phyloP scores from a whole-genome alignment of 208 protist species.

The Crithidia brevicula region DNA sequence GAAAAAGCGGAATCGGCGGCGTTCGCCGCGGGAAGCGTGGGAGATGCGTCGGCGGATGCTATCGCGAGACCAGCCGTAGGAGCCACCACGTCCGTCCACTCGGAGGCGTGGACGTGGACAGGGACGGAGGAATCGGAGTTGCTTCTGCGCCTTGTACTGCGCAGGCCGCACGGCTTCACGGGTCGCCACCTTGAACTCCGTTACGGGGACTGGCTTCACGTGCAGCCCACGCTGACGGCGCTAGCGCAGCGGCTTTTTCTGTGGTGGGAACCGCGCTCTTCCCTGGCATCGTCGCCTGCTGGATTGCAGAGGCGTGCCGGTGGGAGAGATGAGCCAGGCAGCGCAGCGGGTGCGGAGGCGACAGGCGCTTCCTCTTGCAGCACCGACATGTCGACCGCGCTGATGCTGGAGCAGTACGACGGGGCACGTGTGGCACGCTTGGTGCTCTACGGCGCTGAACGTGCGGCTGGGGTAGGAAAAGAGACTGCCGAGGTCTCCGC shows the following conservation, averaged over 20 bases:
- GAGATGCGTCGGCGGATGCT: too few species aligned
- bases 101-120: constrained; percentile 10
- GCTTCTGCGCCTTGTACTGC: constrained; percentile 59
- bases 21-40: too few species aligned
- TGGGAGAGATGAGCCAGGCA: too few species aligned
- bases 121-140: constrained; percentile 57
- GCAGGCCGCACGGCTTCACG: constrained; percentile 43
- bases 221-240: constrained; percentile 40
- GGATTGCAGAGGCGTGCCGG: too few species aligned
- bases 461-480: neutral
- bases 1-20: neutral
- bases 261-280: too few species aligned
- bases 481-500: neutral
- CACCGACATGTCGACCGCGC: neutral
- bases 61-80: too few species aligned
- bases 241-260: constrained; percentile 23
- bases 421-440: constrained; percentile 31
- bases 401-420: constrained; percentile 36
- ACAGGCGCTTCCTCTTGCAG: neutral
- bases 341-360: neutral
- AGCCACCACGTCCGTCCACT: neutral
- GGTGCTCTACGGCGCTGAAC: constrained; percentile 5
- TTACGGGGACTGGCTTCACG: constrained; percentile 61
- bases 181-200: constrained; percentile 44
- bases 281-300: too few species aligned